phyloP scores from a whole-genome alignment of 176 grass and related monocot species.

The Zizania latifolia region DNA sequence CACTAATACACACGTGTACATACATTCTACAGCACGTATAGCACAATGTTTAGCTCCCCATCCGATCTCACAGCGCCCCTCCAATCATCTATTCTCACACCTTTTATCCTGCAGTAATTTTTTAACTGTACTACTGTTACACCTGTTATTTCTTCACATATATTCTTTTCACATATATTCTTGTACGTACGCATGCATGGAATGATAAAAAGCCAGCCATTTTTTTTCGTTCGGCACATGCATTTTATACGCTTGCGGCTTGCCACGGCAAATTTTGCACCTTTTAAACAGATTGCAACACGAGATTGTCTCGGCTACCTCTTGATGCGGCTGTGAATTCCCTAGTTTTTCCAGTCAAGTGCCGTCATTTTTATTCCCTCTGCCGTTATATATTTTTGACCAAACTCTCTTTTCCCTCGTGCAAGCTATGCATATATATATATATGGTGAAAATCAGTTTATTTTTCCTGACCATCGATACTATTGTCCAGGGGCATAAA shows the following conservation, averaged over 20 bases:
- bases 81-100: too few relatives aligned
- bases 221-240: background rate
- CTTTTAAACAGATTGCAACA: background rate
- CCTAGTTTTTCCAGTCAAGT: background rate
- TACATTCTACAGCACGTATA: too few relatives aligned
- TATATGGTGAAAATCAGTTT: background rate
- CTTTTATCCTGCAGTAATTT: too few relatives aligned
- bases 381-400: slow-evolving; percentile 39
- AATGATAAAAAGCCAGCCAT: slow-evolving; percentile 13
- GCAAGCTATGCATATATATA: too few relatives aligned
- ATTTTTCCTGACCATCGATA: background rate
- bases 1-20: too few relatives aligned
- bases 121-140: background rate
- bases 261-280: background rate
- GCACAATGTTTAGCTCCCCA: too few relatives aligned
- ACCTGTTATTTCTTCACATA: too few relatives aligned
- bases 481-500: too few relatives aligned
- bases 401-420: background rate
- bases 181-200: slow-evolving; percentile 1
- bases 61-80: too few relatives aligned
- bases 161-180: too few relatives aligned
- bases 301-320: background rate
- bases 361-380: slow-evolving; percentile 14
- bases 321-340: background rate
- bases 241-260: background rate